Evolutionary conservation across 306 rosid genomes (phyloP).

Genomic region (Carpinus fangiana): DNA sequence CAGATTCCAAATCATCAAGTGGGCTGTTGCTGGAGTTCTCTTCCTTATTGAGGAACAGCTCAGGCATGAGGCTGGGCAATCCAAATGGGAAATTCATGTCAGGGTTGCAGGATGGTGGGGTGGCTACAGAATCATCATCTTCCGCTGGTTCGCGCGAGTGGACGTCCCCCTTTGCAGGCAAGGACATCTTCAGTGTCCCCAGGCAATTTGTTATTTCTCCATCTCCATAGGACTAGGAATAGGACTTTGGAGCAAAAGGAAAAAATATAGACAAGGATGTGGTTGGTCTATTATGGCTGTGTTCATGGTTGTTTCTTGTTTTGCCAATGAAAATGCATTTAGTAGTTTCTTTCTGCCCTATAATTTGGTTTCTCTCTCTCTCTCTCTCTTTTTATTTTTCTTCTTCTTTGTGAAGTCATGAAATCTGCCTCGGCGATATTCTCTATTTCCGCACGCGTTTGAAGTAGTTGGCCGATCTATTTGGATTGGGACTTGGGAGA

Average conservation of each 20-base stretch:
- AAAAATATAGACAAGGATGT: no score
- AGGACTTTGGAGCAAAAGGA: no score
- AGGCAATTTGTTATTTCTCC: slow-evolving; percentile 87
- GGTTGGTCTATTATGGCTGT: slow-evolving; percentile 13
- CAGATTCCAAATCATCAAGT: slow-evolving; percentile 40
- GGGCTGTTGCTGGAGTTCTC: slow-evolving; percentile 60
- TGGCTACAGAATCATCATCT: slow-evolving; percentile 43
- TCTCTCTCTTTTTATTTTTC: not conserved
- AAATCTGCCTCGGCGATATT: not conserved
- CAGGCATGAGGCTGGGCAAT: slow-evolving; percentile 33
- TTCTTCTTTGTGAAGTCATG: not conserved
- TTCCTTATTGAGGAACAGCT: slow-evolving; percentile 38
- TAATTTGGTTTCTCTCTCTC: not conserved
- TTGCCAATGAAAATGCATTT: slow-evolving; percentile 36
- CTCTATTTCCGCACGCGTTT: no score
- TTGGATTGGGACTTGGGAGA: no score
- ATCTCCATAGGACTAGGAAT: slow-evolving; percentile 35
- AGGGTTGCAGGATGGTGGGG: slow-evolving; percentile 60
- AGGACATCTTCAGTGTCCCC: slow-evolving; percentile 75
- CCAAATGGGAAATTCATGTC: slow-evolving; percentile 37
- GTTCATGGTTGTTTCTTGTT: slow-evolving; percentile 28
- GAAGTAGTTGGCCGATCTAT: no score
- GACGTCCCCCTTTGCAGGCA: slow-evolving; percentile 83
- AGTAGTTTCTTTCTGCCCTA: slow-evolving; percentile 26
- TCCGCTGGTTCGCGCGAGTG: slow-evolving; percentile 60